Percentiles rank a stretch among this genome's conserved stretches.
Conservation (phyloP, 371 early-diverging fungal genomes). For the Nosema muscidifuracis region DNA sequence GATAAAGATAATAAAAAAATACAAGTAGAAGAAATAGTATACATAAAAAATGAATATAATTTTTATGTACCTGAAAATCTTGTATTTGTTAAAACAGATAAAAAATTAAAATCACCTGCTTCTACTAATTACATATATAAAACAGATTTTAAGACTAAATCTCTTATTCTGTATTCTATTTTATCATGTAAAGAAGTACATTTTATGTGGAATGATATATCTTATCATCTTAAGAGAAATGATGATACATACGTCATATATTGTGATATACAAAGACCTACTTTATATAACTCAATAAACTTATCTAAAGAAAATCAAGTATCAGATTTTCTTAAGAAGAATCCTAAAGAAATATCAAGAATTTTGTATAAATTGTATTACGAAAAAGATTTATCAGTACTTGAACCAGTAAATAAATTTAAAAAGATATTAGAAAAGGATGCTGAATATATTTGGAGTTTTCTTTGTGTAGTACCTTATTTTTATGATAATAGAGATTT, state of each 20-base stretch:
- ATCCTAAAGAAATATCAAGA: neutral
- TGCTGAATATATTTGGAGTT: neutral
- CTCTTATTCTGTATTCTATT: neutral
- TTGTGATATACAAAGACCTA: neutral
- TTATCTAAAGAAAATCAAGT: neutral
- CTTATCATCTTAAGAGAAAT: neutral
- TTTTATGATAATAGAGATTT: constrained; percentile 3
- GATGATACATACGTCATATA: neutral
- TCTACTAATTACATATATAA: neutral
- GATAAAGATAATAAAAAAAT: constrained; percentile 15
- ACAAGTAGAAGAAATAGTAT: constrained; percentile 2
- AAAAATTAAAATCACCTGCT: neutral
- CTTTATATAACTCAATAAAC: neutral
- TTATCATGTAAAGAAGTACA: neutral
- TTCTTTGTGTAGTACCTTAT: neutral
- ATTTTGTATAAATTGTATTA: neutral
- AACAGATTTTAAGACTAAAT: neutral
- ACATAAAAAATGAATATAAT: neutral
- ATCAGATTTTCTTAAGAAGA: neutral
- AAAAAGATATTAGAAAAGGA: constrained; percentile 3
- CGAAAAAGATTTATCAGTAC: neutral
- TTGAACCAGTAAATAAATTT: neutral
- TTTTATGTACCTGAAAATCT: neutral
- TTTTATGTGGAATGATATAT: neutral
- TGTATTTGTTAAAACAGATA: neutral